phyloP scores from a whole-genome alignment of 805 yeast genomes.

The Lipomyces spencermartinsiae region DNA sequence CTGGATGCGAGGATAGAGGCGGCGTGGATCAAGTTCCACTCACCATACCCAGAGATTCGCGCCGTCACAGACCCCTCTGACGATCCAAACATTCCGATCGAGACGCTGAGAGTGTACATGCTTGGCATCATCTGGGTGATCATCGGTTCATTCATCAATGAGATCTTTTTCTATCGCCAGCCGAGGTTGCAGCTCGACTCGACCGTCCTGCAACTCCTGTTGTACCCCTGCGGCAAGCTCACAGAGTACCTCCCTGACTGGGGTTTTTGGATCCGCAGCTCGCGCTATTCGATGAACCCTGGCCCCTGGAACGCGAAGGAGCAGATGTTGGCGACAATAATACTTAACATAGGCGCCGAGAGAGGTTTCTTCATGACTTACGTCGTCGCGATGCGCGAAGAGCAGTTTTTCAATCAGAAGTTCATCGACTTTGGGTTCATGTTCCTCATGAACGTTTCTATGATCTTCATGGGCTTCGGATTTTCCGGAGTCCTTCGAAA shows the following conservation, averaged over 20 bases:
- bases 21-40: constrained; percentile 21
- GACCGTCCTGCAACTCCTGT: constrained; percentile 67
- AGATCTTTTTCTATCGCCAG: constrained; percentile 64
- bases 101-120: constrained; percentile 60
- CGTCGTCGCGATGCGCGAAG: background rate
- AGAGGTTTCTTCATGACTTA: constrained; percentile 9
- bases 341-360: constrained; percentile 31
- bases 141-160: constrained; percentile 62
- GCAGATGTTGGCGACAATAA: constrained; percentile 55
- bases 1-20: constrained; percentile 17
- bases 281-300: constrained; percentile 55
- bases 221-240: constrained; percentile 62
- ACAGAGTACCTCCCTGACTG: constrained; percentile 17
- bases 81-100: constrained; percentile 54
- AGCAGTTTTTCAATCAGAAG: constrained; percentile 12
- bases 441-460: constrained; percentile 50
- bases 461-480: constrained; percentile 71
- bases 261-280: constrained; percentile 42
- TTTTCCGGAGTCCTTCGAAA: constrained; percentile 67
- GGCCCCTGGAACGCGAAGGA: constrained; percentile 67
- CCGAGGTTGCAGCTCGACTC: constrained; percentile 61
- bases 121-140: constrained; percentile 59
- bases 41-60: constrained; percentile 57
- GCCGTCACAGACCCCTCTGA: constrained; percentile 45
- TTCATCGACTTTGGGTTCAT: background rate